A percentile compares a stretch with the other conserved stretches of the same genome.
These are phyloP conservation scores for peach (Prunus persica) DNA, from an alignment of 306 rosid genomes.

Conservation along the genomic window Prunus_persica_NCBIv2 NC_034011.1:4597001-4597500, in stretches of 20 bases:
- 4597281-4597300: constrained; percentile 33
- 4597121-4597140: constrained; percentile 27
- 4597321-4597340: constrained; percentile 79
- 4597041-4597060: neutral
- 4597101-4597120: constrained; percentile 25
- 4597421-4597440: neutral
- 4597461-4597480: neutral
- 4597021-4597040: neutral
- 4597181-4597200: constrained; percentile 26
- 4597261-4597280: constrained; percentile 28
- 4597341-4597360: constrained; percentile 92
- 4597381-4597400: constrained; percentile 98
- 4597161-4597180: constrained; percentile 17
- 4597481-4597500: neutral
- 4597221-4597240: constrained; percentile 37
- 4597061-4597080: neutral
- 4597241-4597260: constrained; percentile 28
- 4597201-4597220: constrained; percentile 14
- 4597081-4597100: constrained; percentile 5
- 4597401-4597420: constrained; percentile 50
- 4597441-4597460: neutral
- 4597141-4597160: constrained; percentile 8
- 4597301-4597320: constrained; percentile 58
- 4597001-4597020: no score
- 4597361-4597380: constrained; percentile 77